A percentile compares a stretch with the other conserved stretches of the same genome.
phyloP scores from a whole-genome alignment of 371 early-diverging fungal genomes.

The Catenaria anguillulae region DNA sequence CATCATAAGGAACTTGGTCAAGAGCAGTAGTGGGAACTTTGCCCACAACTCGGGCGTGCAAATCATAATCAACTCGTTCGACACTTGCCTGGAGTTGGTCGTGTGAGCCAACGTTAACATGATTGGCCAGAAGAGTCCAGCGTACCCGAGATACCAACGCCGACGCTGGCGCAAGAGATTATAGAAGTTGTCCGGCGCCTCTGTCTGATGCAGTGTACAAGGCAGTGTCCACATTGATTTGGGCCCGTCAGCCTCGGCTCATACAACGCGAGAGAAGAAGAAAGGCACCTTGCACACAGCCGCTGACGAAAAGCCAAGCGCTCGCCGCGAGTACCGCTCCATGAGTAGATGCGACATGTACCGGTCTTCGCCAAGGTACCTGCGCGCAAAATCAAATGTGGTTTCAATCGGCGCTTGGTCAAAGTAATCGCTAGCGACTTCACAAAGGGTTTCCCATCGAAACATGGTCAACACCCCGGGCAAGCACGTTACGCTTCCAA shows the following conservation, averaged over 20 bases:
- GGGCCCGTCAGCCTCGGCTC: too few relatives aligned
- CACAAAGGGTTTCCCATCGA: slow-evolving; percentile 13
- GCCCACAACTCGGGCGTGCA: slow-evolving; percentile 14
- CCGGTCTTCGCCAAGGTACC: slow-evolving; percentile 19
- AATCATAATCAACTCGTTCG: slow-evolving; percentile 16
- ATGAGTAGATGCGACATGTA: slow-evolving; percentile 19
- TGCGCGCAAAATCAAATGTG: slow-evolving; percentile 8
- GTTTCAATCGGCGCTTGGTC: slow-evolving; percentile 13
- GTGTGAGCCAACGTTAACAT: too few relatives aligned
- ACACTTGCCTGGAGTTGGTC: too few relatives aligned
- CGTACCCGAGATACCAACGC: slow-evolving; percentile 13
- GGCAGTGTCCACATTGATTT: too few relatives aligned
- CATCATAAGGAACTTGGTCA: too few relatives aligned
- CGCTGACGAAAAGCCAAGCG: slow-evolving; percentile 8
- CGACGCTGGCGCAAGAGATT: slow-evolving; percentile 6
- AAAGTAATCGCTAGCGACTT: slow-evolving; percentile 20
- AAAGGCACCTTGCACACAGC: too few relatives aligned
- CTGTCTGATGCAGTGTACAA: too few relatives aligned
- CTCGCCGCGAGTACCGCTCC: neutral
- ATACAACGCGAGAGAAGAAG: too few relatives aligned
- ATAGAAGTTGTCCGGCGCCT: too few relatives aligned
- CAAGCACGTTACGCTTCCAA: slow-evolving; percentile 23
- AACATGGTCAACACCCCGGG: slow-evolving; percentile 29
- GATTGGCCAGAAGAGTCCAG: too few relatives aligned
- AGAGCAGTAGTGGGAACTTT: slow-evolving; percentile 13